Evolutionary conservation across 306 rosid species (phyloP).

Genomic region (Benincasa hispida): DNA sequence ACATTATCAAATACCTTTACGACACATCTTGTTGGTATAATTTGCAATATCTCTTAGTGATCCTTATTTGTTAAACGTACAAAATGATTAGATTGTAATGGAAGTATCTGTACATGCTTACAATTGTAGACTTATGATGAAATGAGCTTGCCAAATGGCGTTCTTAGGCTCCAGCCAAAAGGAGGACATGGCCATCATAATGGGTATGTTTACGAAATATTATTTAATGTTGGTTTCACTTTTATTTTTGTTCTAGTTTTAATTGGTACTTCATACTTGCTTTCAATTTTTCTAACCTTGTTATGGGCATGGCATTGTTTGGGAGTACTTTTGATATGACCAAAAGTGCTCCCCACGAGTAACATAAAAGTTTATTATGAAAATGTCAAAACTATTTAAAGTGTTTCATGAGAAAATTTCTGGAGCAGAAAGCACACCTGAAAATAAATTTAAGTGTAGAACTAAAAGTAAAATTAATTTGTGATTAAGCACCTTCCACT

Average conservation of each 20-base stretch:
- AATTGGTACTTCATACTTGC: neutral
- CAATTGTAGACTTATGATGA: conserved; percentile 66
- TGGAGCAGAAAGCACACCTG: neutral
- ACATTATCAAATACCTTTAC: conserved; percentile 75
- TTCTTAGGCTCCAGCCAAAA: conserved; percentile 70
- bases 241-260: neutral
- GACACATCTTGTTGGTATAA: conserved; percentile 71
- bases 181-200: conserved; percentile 97
- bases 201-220: conserved; percentile 46
- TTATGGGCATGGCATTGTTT: neutral
- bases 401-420: neutral
- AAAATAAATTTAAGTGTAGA: neutral
- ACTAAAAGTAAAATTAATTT: neutral
- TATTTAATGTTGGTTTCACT: neutral
- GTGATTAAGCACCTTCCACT: neutral
- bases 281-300: neutral
- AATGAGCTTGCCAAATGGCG: conserved; percentile 91
- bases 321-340: neutral
- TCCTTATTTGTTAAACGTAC: neutral
- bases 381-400: neutral
- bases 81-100: neutral
- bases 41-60: neutral
- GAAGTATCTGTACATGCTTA: neutral
- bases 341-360: neutral
- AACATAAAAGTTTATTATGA: neutral